Evolutionary conservation across 2,329 filamentous ascomycete species (phyloP), one percentile per base, ranked within the genome.

Genomic region (Paramyrothecium sp.): DNA sequence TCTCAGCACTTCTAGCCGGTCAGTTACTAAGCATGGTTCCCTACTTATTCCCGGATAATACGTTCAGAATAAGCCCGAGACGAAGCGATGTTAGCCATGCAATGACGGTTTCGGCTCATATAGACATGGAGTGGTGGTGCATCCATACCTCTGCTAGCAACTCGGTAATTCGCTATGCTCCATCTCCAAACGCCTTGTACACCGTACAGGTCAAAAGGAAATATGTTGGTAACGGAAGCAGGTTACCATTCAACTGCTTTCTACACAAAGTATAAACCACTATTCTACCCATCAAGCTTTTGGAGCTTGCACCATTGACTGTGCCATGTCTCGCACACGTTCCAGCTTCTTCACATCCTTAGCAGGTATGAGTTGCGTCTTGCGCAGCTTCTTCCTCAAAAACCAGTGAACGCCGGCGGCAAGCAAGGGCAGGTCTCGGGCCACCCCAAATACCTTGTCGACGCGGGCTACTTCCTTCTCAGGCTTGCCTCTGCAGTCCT

Each of bases 361-460:
- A 7, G 76, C 74, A 16, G 75, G 73, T 48, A 82, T 70, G 61
- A 86, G 73, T 65, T 84, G 69, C 3, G 88, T 89, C 69, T 87
- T 89, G 4, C 83, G 79, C 17, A 97, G 81, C 49, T 89, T 83
- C 70, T 89, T 92, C 67, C 86, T 85, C 54, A 98, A 68, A 68
- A 97, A 95, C 72, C 89, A 96, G 60, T 90, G 87, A 62, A 97
- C 68, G 0, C 91, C 90, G 56, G 85, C 85, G 5, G 88, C 85
- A 60, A 97, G 82, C 57, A 88, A 84, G 1, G 87, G 85, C 2
- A 85, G 80, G 34, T 86, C 84, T 57, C 84, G 83, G 1, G 85
- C 83, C 12, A 83, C 83, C 19, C 82, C 75, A 69, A 97, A 91
- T 2, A 92, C 75, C 52, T 86, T 86, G 60, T 84, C 77, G 26